Conservation (phyloP, 495 filamentous ascomycete species). For the Xylaria curta region DNA sequence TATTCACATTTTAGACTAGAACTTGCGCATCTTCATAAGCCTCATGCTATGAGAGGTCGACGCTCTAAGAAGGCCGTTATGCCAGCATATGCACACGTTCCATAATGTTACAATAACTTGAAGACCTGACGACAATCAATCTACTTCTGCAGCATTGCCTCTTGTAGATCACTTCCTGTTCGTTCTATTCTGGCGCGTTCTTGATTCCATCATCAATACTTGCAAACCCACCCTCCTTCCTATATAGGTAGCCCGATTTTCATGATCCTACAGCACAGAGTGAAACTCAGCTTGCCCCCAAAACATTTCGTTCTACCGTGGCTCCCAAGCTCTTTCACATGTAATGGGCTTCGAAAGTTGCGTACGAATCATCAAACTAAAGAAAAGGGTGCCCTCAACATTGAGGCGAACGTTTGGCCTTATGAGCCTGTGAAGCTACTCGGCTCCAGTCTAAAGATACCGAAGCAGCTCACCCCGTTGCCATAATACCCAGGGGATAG, state of each 20-base stretch:
- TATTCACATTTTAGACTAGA: background rate
- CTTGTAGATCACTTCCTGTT: slow-evolving; percentile 17
- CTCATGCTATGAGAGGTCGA: background rate
- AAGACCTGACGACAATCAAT: background rate
- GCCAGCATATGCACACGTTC: background rate
- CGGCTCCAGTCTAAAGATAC: background rate
- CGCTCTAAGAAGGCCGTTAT: background rate
- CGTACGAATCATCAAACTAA: background rate
- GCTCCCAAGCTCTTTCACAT: background rate
- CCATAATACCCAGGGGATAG: background rate
- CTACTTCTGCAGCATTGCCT: background rate
- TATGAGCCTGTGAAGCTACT: background rate
- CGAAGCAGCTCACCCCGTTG: background rate
- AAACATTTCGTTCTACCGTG: background rate
- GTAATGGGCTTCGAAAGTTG: no score
- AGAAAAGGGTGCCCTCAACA: background rate
- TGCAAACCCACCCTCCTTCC: slow-evolving; percentile 11
- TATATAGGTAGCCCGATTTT: slow-evolving; percentile 8
- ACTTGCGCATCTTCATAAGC: background rate
- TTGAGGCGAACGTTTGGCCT: background rate
- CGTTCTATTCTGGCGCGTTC: background rate
- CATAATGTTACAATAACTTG: background rate
- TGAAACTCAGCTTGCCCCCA: background rate
- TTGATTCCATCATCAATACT: slow-evolving; percentile 1
- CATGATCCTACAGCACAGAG: background rate